phyloP scores from a whole-genome alignment of 208 protist genomes.

The Jaenimonas drosophilae region DNA sequence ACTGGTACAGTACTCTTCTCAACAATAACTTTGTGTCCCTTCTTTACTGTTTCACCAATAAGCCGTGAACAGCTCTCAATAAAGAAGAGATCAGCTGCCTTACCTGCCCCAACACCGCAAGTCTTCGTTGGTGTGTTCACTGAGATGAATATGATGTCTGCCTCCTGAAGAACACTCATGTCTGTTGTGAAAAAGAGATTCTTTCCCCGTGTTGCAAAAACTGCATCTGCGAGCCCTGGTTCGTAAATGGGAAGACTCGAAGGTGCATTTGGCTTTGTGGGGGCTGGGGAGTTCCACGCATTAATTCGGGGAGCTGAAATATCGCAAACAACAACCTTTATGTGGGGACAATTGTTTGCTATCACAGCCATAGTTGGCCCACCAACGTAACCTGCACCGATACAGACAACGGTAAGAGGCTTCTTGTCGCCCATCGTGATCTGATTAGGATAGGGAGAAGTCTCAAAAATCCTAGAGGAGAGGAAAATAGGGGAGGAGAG shows the following conservation, averaged over 20 bases:
- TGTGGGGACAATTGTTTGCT: conserved; percentile 88
- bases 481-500: no score
- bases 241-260: conserved; percentile 90
- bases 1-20: conserved; percentile 93
- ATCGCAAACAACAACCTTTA: conserved; percentile 90
- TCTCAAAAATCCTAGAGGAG: no score
- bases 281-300: conserved; percentile 86
- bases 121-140: conserved; percentile 97
- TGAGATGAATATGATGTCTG: conserved; percentile 95
- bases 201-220: conserved; percentile 42
- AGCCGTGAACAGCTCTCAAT: conserved; percentile 77
- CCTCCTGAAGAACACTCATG: conserved; percentile 35
- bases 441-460: no score
- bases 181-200: conserved; percentile 96
- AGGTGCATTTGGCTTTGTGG: conserved; percentile 9
- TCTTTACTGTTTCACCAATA: conserved; percentile 41
- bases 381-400: conserved; percentile 95
- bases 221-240: conserved; percentile 90
- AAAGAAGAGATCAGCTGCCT: conserved; percentile 83
- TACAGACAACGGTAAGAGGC: conserved; percentile 47
- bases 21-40: conserved; percentile 84
- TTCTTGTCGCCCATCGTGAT: conserved; percentile 3
- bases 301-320: conserved; percentile 83
- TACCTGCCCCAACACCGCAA: conserved; percentile 86
- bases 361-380: conserved; percentile 96